Conservation (phyloP, 768 basidiomycete genomes). For the Sporobolomyces phaffii region DNA sequence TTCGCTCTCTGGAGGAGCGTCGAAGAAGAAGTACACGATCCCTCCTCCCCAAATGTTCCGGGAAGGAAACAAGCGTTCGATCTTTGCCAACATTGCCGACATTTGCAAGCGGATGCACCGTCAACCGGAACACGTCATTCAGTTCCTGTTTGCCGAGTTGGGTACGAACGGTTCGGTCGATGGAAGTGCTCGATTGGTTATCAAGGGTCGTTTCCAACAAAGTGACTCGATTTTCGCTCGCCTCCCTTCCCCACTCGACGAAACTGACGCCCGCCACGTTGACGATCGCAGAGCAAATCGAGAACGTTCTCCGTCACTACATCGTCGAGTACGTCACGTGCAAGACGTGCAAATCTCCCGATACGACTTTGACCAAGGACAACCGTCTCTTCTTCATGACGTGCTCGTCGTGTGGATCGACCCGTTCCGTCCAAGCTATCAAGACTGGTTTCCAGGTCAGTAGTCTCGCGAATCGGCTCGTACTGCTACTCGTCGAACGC, state of each 20-base stretch:
- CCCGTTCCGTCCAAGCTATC: constrained; percentile 89
- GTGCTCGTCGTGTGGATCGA: constrained; percentile 81
- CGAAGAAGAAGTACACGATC: constrained; percentile 86
- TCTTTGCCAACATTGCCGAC: constrained; percentile 93
- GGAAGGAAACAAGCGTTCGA: constrained; percentile 95
- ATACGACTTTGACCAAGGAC: constrained; percentile 92
- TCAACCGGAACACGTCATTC: constrained; percentile 93
- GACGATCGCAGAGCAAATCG: constrained; percentile 62
- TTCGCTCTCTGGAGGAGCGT: constrained; percentile 61
- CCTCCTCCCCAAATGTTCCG: constrained; percentile 88
- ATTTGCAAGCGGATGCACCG: constrained; percentile 99
- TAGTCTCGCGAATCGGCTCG: neutral
- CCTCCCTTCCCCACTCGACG: neutral
- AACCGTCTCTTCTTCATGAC: constrained; percentile 96
- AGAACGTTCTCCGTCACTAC: constrained; percentile 91
- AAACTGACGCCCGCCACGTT: no score
- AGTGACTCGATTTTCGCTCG: constrained; percentile 44
- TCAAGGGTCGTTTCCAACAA: constrained; percentile 96
- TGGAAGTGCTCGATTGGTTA: constrained; percentile 81
- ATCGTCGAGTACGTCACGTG: constrained; percentile 70
- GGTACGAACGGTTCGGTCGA: constrained; percentile 96
- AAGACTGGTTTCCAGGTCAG: constrained; percentile 68
- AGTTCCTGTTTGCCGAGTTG: constrained; percentile 95
- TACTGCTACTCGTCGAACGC: no score
- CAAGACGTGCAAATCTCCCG: constrained; percentile 98